A percentile compares a stretch with the other conserved stretches of the same genome.
Conservation (phyloP, 495 filamentous ascomycete species). For the Penicillium nucicola region DNA sequence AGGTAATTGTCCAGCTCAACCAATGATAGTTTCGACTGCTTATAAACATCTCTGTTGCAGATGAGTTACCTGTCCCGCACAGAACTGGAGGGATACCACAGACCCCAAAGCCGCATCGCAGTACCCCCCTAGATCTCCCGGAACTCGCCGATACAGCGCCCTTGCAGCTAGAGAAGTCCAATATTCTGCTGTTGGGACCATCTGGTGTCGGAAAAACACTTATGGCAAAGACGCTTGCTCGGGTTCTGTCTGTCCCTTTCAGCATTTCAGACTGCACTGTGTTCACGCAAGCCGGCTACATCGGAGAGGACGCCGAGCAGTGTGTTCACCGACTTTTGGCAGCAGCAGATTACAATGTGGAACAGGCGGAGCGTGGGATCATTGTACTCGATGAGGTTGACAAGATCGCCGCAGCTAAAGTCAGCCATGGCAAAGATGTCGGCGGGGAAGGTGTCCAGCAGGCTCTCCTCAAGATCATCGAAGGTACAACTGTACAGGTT, state of each 20-base stretch:
- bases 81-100: constrained; percentile 47
- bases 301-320: constrained; percentile 92
- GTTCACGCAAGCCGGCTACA: constrained; percentile 96
- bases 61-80: constrained; percentile 76
- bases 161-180: constrained; percentile 90
- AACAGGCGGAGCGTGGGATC: constrained; percentile 84
- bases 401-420: constrained; percentile 79
- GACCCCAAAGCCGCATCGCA: constrained; percentile 22
- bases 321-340: constrained; percentile 87
- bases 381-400: constrained; percentile 96
- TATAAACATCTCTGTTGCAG: constrained; percentile 34
- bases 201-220: constrained; percentile 97
- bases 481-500: constrained; percentile 85
- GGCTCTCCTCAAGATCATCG: constrained; percentile 90
- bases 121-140: constrained; percentile 25
- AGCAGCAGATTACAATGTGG: constrained; percentile 85
- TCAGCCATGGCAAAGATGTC: constrained; percentile 75
- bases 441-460: constrained; percentile 95
- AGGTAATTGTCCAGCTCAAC: constrained; percentile 35
- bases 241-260: constrained; percentile 86
- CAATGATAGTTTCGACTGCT: neutral
- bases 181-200: constrained; percentile 87
- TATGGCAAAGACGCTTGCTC: constrained; percentile 80
- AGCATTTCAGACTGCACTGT: constrained; percentile 97
- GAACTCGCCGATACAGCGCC: constrained; percentile 54